Conservation (phyloP, 2,329 filamentous ascomycete genomes). For the Aureobasidium sp. region DNA sequence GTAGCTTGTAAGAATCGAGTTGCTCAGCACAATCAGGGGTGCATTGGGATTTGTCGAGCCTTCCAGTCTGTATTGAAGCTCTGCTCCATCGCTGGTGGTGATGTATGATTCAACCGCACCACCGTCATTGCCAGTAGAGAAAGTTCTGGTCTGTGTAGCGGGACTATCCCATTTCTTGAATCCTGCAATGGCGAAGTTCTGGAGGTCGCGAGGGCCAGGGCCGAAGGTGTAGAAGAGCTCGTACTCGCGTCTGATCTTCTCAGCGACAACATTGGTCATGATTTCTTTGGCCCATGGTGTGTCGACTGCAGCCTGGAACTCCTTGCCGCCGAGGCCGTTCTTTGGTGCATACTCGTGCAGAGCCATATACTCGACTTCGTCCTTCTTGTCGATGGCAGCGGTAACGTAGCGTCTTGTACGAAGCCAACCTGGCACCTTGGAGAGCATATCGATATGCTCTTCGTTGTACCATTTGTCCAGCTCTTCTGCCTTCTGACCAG, state of each 20-base stretch:
- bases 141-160: constrained; percentile 51
- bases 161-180: constrained; percentile 47
- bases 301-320: constrained; percentile 55
- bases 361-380: constrained; percentile 52
- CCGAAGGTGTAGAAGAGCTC: constrained; percentile 75
- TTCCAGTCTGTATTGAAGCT: constrained; percentile 67
- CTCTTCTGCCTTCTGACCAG: constrained; percentile 48
- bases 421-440: constrained; percentile 71
- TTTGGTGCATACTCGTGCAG: constrained; percentile 65
- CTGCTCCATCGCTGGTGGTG: constrained; percentile 60
- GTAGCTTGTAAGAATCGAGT: constrained; percentile 71
- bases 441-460: constrained; percentile 65
- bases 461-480: constrained; percentile 65
- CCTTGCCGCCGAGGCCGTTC: constrained; percentile 60
- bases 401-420: constrained; percentile 65
- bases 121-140: constrained; percentile 40
- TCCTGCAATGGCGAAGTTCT: constrained; percentile 46
- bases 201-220: constrained; percentile 62
- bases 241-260: constrained; percentile 55
- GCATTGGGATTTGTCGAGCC: constrained; percentile 60
- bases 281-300: constrained; percentile 58
- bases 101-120: constrained; percentile 61
- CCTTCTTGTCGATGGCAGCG: constrained; percentile 51
- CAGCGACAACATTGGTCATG: constrained; percentile 51
- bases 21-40: constrained; percentile 67